Base-by-base conservation (phyloP, 176 grass and related monocot genomes). In the Aegilops umbellulata region DNA sequence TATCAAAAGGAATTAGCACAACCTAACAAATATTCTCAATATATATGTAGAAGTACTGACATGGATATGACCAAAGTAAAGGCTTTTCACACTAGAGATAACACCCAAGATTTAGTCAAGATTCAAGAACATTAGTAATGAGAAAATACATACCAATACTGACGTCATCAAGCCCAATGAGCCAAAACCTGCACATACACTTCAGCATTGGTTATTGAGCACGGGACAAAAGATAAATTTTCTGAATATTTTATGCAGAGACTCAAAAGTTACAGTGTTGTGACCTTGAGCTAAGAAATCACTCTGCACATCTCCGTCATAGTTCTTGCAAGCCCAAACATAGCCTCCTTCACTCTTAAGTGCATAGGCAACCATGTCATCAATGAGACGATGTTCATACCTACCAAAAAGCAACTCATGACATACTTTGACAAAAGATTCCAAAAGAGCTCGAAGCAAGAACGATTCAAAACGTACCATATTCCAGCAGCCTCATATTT, bases 351-450 rank as follows among this genome's bases (percentile, higher is more conserved):
- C 93, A 20, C 95, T 97, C 93, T 97, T 97, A 53, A 98, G 80
- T 57, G 95, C 95, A 91, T 98, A 98, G 6, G 95, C 95, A 69
- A 98, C 95, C 95, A 98, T 98, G 89, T 98, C 95, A 89, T 98
- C 95, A 64, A 98, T 98, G 55, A 98, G 92, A 69, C 95, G 91
- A 73, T 98, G 95, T 51, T 98, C 95, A 79, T 98, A 98, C 95
- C 95, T 98, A 47, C 58, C 17, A 80, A 38, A 87, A 84, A 72
- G 27, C 8, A 31, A 47, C 55, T 51, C n/a, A 71, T 78, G 32
- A 81, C 84, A 82, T 29, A 42, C 10, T 34, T 36, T 3, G 13
- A 81, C 15, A 83, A 86, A 79, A 39, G 26, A 6, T 69, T 26
- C 24, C 19, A 24, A 58, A 42, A 83, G 19, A 47, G 83, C 68